These are phyloP conservation scores for Pestalotiopsis sp. DNA, from an alignment of 2,329 filamentous ascomycete species.

Conservation along the genomic window DNA sequence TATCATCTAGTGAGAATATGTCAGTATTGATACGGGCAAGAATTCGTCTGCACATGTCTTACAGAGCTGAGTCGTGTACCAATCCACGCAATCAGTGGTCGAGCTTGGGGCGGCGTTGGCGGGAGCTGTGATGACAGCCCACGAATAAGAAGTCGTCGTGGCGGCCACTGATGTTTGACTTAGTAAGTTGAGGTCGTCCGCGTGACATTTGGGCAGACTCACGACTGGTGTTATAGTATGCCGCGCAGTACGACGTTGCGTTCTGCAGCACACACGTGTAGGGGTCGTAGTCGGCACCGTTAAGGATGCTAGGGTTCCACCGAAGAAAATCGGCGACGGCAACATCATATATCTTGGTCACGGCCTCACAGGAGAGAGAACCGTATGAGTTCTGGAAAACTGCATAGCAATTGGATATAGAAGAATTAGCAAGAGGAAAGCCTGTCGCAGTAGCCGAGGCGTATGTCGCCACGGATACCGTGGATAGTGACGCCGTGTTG, in stretches of 20 bases:
- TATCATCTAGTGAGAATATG: not conserved
- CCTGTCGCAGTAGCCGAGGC: constrained; percentile 15
- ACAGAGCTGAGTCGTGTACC: not conserved
- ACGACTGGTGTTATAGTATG: not conserved
- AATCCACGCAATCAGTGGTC: not conserved
- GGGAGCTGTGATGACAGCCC: not conserved
- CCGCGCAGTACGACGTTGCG: not conserved
- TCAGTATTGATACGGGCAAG: not conserved
- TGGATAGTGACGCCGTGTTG: constrained; percentile 11
- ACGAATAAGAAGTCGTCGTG: not conserved
- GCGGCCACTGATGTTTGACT: not conserved
- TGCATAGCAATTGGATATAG: not conserved
- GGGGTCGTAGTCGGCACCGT: not conserved
- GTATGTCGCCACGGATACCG: constrained; percentile 13
- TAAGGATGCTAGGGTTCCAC: not conserved
- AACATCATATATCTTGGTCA: not conserved
- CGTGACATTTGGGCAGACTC: not conserved
- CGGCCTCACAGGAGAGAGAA: constrained; percentile 14
- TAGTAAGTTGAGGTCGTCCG: not conserved
- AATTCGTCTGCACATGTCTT: not conserved
- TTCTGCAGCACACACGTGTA: not conserved
- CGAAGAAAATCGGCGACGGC: constrained; percentile 2
- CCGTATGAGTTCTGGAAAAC: not conserved
- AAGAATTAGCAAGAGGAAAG: not conserved
- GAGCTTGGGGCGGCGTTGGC: not conserved